Conservation (phyloP, 306 rosid species). For the Cercis canadensis region DNA sequence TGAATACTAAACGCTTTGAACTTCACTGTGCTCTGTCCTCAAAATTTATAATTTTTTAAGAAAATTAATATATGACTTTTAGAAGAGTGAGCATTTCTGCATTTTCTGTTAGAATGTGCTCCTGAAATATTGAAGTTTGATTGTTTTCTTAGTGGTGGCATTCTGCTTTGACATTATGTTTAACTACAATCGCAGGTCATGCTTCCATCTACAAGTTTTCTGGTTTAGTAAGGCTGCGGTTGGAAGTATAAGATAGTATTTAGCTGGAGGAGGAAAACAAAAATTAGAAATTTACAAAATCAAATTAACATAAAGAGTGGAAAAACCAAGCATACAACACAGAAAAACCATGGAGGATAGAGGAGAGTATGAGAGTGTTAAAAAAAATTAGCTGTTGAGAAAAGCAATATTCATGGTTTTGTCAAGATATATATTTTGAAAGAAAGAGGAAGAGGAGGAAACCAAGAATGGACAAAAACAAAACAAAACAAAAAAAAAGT, state of each 20-base stretch:
- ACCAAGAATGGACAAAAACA: not conserved
- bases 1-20: constrained; percentile 23
- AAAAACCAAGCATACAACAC: constrained; percentile 19
- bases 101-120: constrained; percentile 17
- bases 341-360: constrained; percentile 11
- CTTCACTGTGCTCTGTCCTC: constrained; percentile 18
- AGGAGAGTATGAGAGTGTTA: constrained; percentile 16
- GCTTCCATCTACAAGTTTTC: constrained; percentile 57
- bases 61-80: constrained; percentile 16
- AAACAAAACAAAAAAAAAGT: too few species aligned
- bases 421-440: constrained; percentile 18
- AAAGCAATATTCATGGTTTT: constrained; percentile 7
- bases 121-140: constrained; percentile 28
- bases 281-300: constrained; percentile 21
- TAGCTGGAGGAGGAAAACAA: constrained; percentile 29
- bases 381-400: constrained; percentile 17
- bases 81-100: constrained; percentile 18
- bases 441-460: not conserved
- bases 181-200: constrained; percentile 54
- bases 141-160: constrained; percentile 32
- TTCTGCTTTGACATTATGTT: constrained; percentile 50
- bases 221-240: constrained; percentile 49
- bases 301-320: constrained; percentile 24
- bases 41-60: not conserved
- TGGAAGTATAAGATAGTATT: constrained; percentile 42